A percentile compares a stretch with the other conserved stretches of the same genome.
These are phyloP conservation scores for Carnegiea gigantea DNA, from an alignment of 179 eudicot species.

Conservation along the genomic window DNA sequence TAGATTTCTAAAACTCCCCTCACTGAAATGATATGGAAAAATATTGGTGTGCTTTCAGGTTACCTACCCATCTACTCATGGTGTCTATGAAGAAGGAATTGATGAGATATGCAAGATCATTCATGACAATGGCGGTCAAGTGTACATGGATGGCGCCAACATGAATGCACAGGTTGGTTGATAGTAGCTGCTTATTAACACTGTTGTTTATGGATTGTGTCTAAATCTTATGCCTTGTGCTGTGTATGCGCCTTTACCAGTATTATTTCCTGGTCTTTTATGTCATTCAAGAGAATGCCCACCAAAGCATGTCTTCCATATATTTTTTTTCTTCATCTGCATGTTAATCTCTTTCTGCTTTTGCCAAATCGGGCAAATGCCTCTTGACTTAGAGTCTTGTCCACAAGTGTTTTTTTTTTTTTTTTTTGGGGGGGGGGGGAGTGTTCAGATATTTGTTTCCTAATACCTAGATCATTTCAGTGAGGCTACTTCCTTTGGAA, in stretches of 20 bases:
- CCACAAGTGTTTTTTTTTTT: too few species aligned
- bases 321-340: too few species aligned
- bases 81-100: slow-evolving; percentile 97
- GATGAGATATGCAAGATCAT: slow-evolving; percentile 96
- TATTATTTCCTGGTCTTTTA: background rate
- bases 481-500: too few species aligned
- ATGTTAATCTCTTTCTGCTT: too few species aligned
- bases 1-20: slow-evolving; percentile 1
- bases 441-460: too few species aligned
- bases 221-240: background rate
- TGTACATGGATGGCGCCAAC: slow-evolving; percentile 99
- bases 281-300: background rate
- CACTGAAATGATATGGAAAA: background rate
- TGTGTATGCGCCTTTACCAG: background rate
- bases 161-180: slow-evolving; percentile 94
- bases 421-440: too few species aligned
- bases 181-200: background rate
- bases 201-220: background rate
- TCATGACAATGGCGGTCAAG: slow-evolving; percentile 98
- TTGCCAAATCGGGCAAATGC: too few species aligned
- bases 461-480: too few species aligned
- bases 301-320: too few species aligned
- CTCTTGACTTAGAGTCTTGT: too few species aligned
- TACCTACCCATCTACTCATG: slow-evolving; percentile 98
- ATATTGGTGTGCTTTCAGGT: slow-evolving; percentile 45